These are phyloP conservation scores for Dendrostoma leiphaemia DNA, from an alignment of 2,329 filamentous ascomycete genomes.

Conservation along the genomic window DNA sequence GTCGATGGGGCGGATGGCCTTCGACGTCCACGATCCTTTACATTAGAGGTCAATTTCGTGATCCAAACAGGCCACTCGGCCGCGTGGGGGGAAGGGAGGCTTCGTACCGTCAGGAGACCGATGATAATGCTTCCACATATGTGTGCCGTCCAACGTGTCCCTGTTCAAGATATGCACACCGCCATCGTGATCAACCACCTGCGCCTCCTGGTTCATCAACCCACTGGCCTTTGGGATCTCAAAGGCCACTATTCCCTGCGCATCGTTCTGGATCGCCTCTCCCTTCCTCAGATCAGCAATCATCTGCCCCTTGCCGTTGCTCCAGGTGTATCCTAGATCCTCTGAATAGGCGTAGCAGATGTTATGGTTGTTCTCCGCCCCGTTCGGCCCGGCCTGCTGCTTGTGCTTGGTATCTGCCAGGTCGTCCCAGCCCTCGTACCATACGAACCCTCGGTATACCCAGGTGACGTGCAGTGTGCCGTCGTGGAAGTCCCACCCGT, in stretches of 20 bases:
- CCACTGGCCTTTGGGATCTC: conserved; percentile 43
- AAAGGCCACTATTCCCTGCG: conserved; percentile 41
- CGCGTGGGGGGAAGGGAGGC: not conserved
- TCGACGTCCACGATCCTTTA: conserved; percentile 33
- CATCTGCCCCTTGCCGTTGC: conserved; percentile 32
- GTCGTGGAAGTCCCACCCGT: conserved; percentile 40
- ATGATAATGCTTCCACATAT: conserved; percentile 40
- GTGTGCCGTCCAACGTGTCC: conserved; percentile 32
- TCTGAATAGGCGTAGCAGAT: conserved; percentile 49
- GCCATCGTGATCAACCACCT: conserved; percentile 42
- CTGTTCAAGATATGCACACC: conserved; percentile 49
- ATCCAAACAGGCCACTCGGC: not conserved
- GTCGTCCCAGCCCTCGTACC: conserved; percentile 41
- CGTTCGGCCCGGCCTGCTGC: conserved; percentile 40
- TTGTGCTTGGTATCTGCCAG: conserved; percentile 38
- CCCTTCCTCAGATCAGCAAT: conserved; percentile 34
- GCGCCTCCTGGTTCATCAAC: conserved; percentile 49
- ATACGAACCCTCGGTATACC: conserved; percentile 49
- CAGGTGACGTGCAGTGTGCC: conserved; percentile 42
- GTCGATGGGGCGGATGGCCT: conserved; percentile 28
- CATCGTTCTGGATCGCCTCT: conserved; percentile 38
- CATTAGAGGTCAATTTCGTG: not conserved
- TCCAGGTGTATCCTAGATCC: conserved; percentile 42
- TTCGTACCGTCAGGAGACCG: conserved; percentile 30
- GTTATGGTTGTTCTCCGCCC: conserved; percentile 46